Evolutionary conservation across 176 grass and related monocot genomes (phyloP).

Genomic region (Oryza officinalis): DNA sequence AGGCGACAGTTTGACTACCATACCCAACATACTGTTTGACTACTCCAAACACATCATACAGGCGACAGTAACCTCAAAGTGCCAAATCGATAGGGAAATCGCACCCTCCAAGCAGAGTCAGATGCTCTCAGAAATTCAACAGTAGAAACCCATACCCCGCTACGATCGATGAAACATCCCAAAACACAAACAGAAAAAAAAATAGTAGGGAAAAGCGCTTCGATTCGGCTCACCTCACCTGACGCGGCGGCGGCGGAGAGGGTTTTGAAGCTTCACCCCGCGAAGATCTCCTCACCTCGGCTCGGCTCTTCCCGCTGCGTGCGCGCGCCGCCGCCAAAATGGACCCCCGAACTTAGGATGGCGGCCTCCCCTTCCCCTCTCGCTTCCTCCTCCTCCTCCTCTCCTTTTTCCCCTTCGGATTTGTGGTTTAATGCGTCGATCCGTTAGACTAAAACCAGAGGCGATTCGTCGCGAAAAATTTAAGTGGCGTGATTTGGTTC

Average conservation of each 20-base stretch:
- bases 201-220: background rate
- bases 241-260: background rate
- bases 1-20: conserved; percentile 27
- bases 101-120: background rate
- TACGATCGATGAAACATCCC: conserved; percentile 1
- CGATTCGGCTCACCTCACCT: conserved; percentile 37
- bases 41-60: background rate
- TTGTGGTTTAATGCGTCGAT: conserved; percentile 23
- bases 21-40: background rate
- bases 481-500: conserved; percentile 40
- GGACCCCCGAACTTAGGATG: conserved; percentile 33
- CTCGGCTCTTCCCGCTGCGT: background rate
- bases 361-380: background rate
- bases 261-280: background rate
- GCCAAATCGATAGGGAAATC: background rate
- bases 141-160: background rate
- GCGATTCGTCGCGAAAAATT: conserved; percentile 10
- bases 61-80: background rate
- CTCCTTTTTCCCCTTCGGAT: background rate
- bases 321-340: conserved; percentile 42
- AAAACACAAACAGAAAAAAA: background rate
- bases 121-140: conserved; percentile 23
- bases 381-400: background rate
- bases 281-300: conserved; percentile 17
- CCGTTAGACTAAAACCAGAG: conserved; percentile 27